Evolutionary conservation across 202 grass and related monocot species (phyloP).

Genomic region (Schoenoplectus tabernaemontani): DNA sequence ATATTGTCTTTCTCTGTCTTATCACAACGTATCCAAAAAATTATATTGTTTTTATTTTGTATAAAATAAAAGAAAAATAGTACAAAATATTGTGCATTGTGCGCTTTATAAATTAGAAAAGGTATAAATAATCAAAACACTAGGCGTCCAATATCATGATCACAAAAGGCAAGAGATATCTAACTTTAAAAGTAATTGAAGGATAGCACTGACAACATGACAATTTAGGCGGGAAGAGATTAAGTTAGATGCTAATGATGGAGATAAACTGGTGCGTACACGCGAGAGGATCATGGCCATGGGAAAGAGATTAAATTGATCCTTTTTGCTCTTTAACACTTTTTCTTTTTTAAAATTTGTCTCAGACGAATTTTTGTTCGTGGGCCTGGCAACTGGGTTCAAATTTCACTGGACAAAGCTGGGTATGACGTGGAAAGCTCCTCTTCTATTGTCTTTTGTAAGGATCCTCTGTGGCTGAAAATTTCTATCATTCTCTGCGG

Average conservation of each 20-base stretch:
- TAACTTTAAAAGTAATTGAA: not conserved
- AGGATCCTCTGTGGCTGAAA: not conserved
- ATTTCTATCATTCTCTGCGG: not conserved
- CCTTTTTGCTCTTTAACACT: not conserved
- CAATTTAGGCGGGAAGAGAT: not conserved
- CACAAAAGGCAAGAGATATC: not conserved
- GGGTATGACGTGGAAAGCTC: not conserved
- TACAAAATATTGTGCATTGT: too few species aligned
- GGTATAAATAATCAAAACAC: too few species aligned
- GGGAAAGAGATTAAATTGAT: not conserved
- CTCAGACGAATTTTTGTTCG: not conserved
- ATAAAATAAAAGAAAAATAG: too few species aligned
- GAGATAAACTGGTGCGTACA: slow-evolving; percentile 1
- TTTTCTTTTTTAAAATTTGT: not conserved
- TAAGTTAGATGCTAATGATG: slow-evolving; percentile 6
- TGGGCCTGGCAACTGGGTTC: not conserved
- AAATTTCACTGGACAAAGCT: slow-evolving; percentile 1
- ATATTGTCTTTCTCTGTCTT: too few species aligned
- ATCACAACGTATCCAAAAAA: too few species aligned
- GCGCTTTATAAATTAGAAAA: too few species aligned
- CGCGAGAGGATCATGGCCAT: slow-evolving; percentile 4
- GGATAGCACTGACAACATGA: not conserved
- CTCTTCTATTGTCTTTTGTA: not conserved
- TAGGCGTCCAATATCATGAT: too few species aligned
- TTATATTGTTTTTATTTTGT: too few species aligned